Base-by-base conservation (phyloP, 305 asterid species). In the Solanum hybrid region DNA sequence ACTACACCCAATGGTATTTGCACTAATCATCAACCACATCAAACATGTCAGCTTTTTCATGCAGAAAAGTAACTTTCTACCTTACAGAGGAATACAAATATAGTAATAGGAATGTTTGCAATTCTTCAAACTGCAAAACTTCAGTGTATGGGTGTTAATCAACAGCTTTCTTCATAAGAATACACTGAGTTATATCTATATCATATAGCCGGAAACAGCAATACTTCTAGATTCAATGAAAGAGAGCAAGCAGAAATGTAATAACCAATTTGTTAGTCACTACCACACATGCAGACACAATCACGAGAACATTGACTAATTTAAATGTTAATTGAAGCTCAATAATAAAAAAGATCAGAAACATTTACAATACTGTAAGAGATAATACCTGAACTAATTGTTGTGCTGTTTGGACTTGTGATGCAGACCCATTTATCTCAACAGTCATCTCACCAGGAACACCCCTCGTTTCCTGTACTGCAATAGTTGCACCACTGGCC, bases 391-490 rank as follows among this genome's bases (percentile, higher is more conserved):
- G 99, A 91, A 96, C 92, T 92, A 95, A 92, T 92, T 96, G 98
- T 80, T 96, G 95, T 37, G 99, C 99, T 66, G 95, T 91, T 91
- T 93, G 98, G 89, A 96, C 97, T 92, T 96, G 98, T 13, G 97
- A 92, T 4, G 98, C 96, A 9, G 98, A 92, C 82, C 98, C 98
- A 90, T 95, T 94, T 38, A 96, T 94, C 92, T 96, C 98, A 91
- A 96, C 96, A 60, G 97, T 96, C 98, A 96, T 96, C 95, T 96
- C 96, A 51, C 92, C 96, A 89, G 97, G 98, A 87, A 91, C 93
- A 86, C 96, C 99, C 91, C 92, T 94, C 24, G 97, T 92, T 92
- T 95, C 98, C 88, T 95, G 98, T 87, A 95, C 91, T 32, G 97
- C 98, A 71, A 96, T 93, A 89, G 96, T 91, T 90, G 99, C 98